Evolutionary conservation across 73 alveolate genomes (phyloP), one percentile per base, ranked within the genome.

Genomic region (Halteria grandinella): DNA sequence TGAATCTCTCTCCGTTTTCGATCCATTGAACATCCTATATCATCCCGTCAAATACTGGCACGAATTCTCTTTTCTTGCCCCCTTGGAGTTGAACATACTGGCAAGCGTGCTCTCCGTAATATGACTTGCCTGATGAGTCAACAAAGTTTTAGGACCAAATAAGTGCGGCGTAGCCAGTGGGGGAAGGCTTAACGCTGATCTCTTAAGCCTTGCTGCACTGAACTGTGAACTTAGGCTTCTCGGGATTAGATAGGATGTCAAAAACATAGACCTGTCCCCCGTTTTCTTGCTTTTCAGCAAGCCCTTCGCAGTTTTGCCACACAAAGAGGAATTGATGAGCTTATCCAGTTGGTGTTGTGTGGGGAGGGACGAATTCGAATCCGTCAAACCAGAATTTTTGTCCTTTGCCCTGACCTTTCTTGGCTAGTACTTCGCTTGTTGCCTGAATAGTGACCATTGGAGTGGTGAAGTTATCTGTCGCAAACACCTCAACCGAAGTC

Each of bases 121-220:
- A 89, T 33, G 85, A 69, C 70, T 89, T 79, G 31, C 96, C 96
- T 0, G 91, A 53, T n/a, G 88, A 75, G 45, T 89, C 96, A 28
- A 77, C 91, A 17, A 51, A 80, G 21, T 76, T 62, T 77, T 89
- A 91, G 45, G 91, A 59, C 87, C 89, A 85, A 41, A 82, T 49
- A 18, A 71, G 74, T 12, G 55, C 73, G 2, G 91, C 85, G 23
- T 55, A 55, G 12, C 91, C 91, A 21, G 58, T 17, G 2, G 91
- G 82, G 2, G 76, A 69, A 29, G 80, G 45, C 48, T 47, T 48
- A 36, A 55, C 20, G 33, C 49, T n/a, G 1, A 82, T 82, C 21
- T 82, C 91, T 17, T 62, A 53, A 17, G 86, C 86, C 18, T 47
- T 62, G 23, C 48, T 33, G 52, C 70, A 41, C 21, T 33, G 36